A percentile compares a stretch with the other conserved stretches of the same genome.
Conservation (phyloP, 2,329 filamentous ascomycete genomes). For the Rasamsonia emersonii region DNA sequence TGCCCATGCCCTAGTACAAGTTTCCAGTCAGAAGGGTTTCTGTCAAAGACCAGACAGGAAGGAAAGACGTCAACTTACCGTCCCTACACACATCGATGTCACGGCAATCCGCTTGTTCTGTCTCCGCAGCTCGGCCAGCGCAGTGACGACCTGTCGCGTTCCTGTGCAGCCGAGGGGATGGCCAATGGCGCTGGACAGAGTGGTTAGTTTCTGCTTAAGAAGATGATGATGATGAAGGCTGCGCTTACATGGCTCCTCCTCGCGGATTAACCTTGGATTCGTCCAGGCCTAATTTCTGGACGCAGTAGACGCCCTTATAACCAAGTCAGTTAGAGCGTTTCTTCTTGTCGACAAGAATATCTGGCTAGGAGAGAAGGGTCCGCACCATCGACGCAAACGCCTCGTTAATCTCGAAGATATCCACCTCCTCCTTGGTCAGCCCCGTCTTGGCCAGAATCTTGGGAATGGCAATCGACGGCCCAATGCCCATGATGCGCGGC, state of each 20-base stretch:
- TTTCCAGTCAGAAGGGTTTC: slow-evolving; percentile 7
- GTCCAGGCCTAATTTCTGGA: slow-evolving; percentile 71
- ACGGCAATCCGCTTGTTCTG: slow-evolving; percentile 72
- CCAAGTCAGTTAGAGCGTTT: slow-evolving; percentile 5
- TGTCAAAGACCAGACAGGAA: not conserved
- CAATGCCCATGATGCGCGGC: slow-evolving; percentile 86
- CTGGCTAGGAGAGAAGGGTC: not conserved
- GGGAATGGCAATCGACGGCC: slow-evolving; percentile 85
- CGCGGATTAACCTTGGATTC: slow-evolving; percentile 85
- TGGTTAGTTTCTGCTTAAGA: slow-evolving; percentile 6
- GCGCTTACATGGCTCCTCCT: slow-evolving; percentile 66
- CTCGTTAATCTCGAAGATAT: slow-evolving; percentile 59
- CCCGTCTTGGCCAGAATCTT: slow-evolving; percentile 76
- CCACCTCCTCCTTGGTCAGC: slow-evolving; percentile 44
- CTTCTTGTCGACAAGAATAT: not conserved
- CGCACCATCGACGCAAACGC: slow-evolving; percentile 64
- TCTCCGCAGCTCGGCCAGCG: slow-evolving; percentile 76
- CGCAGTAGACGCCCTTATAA: slow-evolving; percentile 72
- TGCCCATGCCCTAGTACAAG: slow-evolving; percentile 56
- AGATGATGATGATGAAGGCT: not conserved
- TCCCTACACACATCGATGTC: slow-evolving; percentile 90
- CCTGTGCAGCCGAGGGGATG: slow-evolving; percentile 88
- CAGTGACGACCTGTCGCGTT: slow-evolving; percentile 78
- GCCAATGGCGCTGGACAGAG: slow-evolving; percentile 58
- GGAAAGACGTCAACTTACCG: slow-evolving; percentile 46